Percentiles rank a stretch among this genome's conserved stretches.
These are phyloP conservation scores for Mycocentrospora acerina DNA, from an alignment of 2,329 filamentous ascomycete genomes.

Conservation along the genomic window DNA sequence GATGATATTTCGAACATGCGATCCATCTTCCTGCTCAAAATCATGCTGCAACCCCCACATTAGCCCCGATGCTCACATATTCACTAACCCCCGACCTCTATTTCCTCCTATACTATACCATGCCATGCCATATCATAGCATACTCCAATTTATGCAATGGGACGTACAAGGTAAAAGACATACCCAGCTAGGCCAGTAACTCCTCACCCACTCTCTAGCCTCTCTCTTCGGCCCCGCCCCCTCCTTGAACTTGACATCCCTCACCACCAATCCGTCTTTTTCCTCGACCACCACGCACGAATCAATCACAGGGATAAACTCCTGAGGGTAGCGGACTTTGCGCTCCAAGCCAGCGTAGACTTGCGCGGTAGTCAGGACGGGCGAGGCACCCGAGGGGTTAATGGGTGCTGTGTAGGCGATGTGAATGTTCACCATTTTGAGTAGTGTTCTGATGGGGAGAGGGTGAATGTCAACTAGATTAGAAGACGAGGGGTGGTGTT, in stretches of 20 bases:
- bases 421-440: conserved; percentile 44
- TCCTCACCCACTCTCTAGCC: conserved; percentile 44
- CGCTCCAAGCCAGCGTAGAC: conserved; percentile 50
- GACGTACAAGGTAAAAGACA: no score
- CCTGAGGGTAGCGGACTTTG: conserved; percentile 49
- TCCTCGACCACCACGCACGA: conserved; percentile 46
- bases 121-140: no score
- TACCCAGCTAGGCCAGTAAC: conserved; percentile 46
- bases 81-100: not conserved
- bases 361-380: conserved; percentile 41
- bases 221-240: conserved; percentile 27
- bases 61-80: not conserved
- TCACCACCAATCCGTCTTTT: conserved; percentile 34
- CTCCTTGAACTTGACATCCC: conserved; percentile 45
- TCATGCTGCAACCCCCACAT: conserved; percentile 42
- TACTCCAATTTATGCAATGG: no score
- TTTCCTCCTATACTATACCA: no score
- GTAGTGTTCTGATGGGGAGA: no score
- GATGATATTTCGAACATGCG: conserved; percentile 48
- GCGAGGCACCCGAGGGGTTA: conserved; percentile 44
- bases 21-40: conserved; percentile 48
- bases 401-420: conserved; percentile 47
- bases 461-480: no score
- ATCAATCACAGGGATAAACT: conserved; percentile 49
- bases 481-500: no score